These are phyloP conservation scores for Xylariaceae sp. DNA, from an alignment of 2,329 filamentous ascomycete species.

Conservation along the genomic window DNA sequence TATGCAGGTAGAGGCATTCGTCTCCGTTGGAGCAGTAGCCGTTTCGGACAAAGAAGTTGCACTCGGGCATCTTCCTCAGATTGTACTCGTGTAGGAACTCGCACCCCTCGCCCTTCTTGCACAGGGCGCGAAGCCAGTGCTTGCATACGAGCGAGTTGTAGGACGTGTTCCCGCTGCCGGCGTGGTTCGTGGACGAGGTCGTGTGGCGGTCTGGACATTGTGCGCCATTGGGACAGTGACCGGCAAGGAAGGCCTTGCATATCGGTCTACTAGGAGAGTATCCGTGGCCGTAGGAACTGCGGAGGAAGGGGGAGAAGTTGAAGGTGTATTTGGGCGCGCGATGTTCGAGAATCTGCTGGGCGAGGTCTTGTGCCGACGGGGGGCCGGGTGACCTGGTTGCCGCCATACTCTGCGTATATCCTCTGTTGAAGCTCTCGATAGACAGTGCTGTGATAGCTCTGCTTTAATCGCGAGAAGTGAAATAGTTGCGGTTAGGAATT, in stretches of 20 bases:
- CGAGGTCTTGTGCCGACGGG: slow-evolving; percentile 29
- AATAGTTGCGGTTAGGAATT: no score
- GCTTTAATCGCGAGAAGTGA: neutral
- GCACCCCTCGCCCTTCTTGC: slow-evolving; percentile 95
- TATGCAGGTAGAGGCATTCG: slow-evolving; percentile 89
- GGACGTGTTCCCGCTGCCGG: slow-evolving; percentile 37
- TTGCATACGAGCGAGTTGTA: slow-evolving; percentile 91
- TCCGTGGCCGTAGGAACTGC: slow-evolving; percentile 76
- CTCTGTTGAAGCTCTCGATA: no score
- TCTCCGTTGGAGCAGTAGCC: slow-evolving; percentile 96
- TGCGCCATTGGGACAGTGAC: slow-evolving; percentile 80
- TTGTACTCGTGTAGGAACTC: slow-evolving; percentile 99
- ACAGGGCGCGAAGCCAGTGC: slow-evolving; percentile 94
- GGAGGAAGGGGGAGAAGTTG: slow-evolving; percentile 80
- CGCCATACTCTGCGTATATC: no score
- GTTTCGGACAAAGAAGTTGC: slow-evolving; percentile 90
- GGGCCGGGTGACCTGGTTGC: slow-evolving; percentile 22
- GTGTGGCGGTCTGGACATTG: slow-evolving; percentile 79
- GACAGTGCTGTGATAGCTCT: no score
- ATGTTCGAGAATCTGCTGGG: slow-evolving; percentile 51
- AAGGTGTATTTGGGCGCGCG: slow-evolving; percentile 59
- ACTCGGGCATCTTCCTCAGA: slow-evolving; percentile 95
- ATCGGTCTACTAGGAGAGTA: slow-evolving; percentile 72
- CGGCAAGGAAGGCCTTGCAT: slow-evolving; percentile 80
- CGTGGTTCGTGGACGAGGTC: neutral